Conservation (phyloP, 371 early-diverging fungal genomes). For the Rhizopus arrhizus region DNA sequence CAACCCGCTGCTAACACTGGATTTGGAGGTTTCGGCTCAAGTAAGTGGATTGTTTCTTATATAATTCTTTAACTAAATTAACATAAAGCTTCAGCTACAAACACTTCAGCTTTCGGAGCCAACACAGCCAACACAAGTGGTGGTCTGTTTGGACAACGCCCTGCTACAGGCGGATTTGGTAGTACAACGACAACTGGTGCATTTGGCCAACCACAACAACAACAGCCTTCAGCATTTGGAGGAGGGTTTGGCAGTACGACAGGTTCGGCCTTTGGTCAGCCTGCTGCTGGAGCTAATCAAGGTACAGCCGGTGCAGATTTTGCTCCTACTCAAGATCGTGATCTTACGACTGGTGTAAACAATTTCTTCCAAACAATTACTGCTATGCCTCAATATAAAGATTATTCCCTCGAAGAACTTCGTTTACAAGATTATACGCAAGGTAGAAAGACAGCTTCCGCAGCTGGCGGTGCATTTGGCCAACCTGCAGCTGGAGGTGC, state of each 20-base stretch:
- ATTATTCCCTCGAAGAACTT: slow-evolving; percentile 89
- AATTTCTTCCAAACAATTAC: slow-evolving; percentile 77
- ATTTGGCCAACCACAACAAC: slow-evolving; percentile 37
- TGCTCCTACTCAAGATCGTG: slow-evolving; percentile 67
- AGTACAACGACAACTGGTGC: slow-evolving; percentile 26
- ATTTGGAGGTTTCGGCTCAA: slow-evolving; percentile 47
- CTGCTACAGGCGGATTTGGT: slow-evolving; percentile 35
- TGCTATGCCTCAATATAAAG: slow-evolving; percentile 90
- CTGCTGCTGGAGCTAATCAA: slow-evolving; percentile 54
- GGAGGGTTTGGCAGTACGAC: slow-evolving; percentile 19
- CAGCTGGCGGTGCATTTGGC: slow-evolving; percentile 35
- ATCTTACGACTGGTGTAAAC: slow-evolving; percentile 57
- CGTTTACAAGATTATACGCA: slow-evolving; percentile 88
- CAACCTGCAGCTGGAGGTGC: slow-evolving; percentile 46
- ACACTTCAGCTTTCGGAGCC: slow-evolving; percentile 55
- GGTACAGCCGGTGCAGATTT: slow-evolving; percentile 86
- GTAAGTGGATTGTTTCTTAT: slow-evolving; percentile 29
- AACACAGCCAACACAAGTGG: slow-evolving; percentile 45
- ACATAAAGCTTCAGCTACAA: slow-evolving; percentile 28
- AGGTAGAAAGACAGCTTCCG: slow-evolving; percentile 70
- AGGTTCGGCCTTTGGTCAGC: slow-evolving; percentile 55
- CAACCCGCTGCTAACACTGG: slow-evolving; percentile 33
- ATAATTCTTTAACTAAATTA: background rate
- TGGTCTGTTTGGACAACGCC: slow-evolving; percentile 51
- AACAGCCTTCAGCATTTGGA: slow-evolving; percentile 41